Percentiles rank a stretch among this genome's conserved stretches.
Evolutionary conservation across 1,139 yeast genomes (phyloP).

Genomic region (Scheffersomyces titani): DNA sequence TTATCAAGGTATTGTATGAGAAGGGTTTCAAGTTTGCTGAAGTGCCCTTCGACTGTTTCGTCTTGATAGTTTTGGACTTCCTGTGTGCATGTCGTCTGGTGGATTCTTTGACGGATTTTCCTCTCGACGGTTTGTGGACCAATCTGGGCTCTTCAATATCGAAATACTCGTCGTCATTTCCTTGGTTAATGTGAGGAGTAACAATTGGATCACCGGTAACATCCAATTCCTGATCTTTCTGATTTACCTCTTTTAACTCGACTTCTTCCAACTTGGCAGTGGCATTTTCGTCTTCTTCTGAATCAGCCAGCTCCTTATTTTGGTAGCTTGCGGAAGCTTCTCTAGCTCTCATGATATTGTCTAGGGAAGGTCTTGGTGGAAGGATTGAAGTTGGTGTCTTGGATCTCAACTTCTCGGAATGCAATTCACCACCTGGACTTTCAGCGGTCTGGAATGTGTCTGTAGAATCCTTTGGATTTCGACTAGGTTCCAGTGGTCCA

Average conservation of each 20-base stretch:
- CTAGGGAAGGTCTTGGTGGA: constrained; percentile 43
- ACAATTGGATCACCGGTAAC: not conserved
- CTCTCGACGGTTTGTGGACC: constrained; percentile 31
- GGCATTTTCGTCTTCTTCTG: not conserved
- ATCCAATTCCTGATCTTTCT: constrained; percentile 1
- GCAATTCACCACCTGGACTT: not conserved
- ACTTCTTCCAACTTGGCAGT: constrained; percentile 1
- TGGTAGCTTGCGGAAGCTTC: constrained; percentile 24
- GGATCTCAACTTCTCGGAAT: not conserved
- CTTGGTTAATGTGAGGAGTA: not conserved
- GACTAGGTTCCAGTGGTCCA: not conserved
- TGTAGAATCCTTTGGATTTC: not conserved
- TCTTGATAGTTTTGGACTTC: constrained; percentile 16
- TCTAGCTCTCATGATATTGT: constrained; percentile 32
- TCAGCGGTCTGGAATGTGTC: not conserved
- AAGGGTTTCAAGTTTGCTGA: constrained; percentile 46
- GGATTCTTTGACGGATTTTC: constrained; percentile 39
- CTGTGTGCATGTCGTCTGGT: constrained; percentile 13
- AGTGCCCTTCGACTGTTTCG: constrained; percentile 13
- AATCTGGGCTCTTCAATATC: constrained; percentile 44
- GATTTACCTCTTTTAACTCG: not conserved
- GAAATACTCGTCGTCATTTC: constrained; percentile 35
- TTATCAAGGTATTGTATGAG: constrained; percentile 58
- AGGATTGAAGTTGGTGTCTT: constrained; percentile 13
- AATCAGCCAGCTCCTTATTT: constrained; percentile 1